Evolutionary conservation across 257 asterid species (phyloP).

Genomic region (Osmanthus fragrans): DNA sequence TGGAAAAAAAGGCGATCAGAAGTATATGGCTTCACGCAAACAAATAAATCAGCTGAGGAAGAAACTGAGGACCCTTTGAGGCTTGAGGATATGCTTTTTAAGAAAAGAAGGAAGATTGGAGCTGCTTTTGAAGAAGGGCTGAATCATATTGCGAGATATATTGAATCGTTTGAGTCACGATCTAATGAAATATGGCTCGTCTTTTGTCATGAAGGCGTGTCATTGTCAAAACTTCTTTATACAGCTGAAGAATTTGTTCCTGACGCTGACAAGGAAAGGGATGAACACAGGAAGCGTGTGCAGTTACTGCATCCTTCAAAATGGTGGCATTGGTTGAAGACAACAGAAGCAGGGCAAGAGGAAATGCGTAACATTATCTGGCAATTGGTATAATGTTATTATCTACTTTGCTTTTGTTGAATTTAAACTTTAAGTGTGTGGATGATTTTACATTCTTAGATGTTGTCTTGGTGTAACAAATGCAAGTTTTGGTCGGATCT

Average conservation of each 20-base stretch:
- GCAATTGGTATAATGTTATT: conserved; percentile 66
- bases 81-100: conserved; percentile 36
- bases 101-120: conserved; percentile 36
- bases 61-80: conserved; percentile 39
- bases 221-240: conserved; percentile 85
- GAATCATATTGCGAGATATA: conserved; percentile 89
- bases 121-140: conserved; percentile 69
- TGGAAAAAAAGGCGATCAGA: conserved; percentile 34
- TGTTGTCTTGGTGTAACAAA: background rate
- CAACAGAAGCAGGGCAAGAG: conserved; percentile 84
- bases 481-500: background rate
- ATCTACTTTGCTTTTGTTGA: conserved; percentile 4
- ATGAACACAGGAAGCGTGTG: conserved; percentile 60
- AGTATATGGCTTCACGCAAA: conserved; percentile 27
- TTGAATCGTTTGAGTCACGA: conserved; percentile 91
- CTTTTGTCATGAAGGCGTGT: conserved; percentile 87
- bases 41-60: conserved; percentile 38
- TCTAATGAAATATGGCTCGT: conserved; percentile 98
- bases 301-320: conserved; percentile 92
- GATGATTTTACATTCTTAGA: conserved; percentile 14
- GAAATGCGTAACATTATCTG: conserved; percentile 79
- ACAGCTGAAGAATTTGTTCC: conserved; percentile 77
- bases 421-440: background rate
- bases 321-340: conserved; percentile 98
- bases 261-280: conserved; percentile 48